phyloP scores from a whole-genome alignment of 176 grass and related monocot species.

The Paspalum notatum region DNA sequence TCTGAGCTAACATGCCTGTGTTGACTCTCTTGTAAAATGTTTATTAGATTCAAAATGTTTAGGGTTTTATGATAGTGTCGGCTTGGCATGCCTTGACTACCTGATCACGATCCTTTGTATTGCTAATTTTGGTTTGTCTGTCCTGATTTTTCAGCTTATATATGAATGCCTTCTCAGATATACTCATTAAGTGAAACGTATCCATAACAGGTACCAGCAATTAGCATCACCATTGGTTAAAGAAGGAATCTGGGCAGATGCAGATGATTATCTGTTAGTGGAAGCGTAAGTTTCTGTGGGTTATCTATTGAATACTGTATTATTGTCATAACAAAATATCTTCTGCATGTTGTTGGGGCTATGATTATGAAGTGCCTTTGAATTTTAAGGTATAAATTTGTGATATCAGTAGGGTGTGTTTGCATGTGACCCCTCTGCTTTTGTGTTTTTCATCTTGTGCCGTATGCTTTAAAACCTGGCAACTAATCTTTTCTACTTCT shows the following conservation, averaged over 20 bases:
- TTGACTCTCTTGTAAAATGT: background rate
- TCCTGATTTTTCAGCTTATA: background rate
- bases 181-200: conserved; percentile 11
- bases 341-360: background rate
- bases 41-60: background rate
- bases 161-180: conserved; percentile 34
- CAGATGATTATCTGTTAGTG: conserved; percentile 70
- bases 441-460: background rate
- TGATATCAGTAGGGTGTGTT: background rate
- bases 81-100: conserved; percentile 15
- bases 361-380: conserved; percentile 5
- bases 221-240: conserved; percentile 71
- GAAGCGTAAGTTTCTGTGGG: conserved; percentile 62
- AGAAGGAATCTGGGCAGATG: conserved; percentile 59
- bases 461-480: background rate
- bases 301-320: background rate
- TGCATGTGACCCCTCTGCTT: background rate
- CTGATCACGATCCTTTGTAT: background rate
- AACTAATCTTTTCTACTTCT: background rate
- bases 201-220: conserved; percentile 57
- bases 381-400: conserved; percentile 1
- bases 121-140: conserved; percentile 12
- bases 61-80: background rate
- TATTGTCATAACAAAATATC: conserved; percentile 29
- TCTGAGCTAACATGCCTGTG: conserved; percentile 8